phyloP scores from a whole-genome alignment of 2,329 filamentous ascomycete genomes.

The Beauveria australis region DNA sequence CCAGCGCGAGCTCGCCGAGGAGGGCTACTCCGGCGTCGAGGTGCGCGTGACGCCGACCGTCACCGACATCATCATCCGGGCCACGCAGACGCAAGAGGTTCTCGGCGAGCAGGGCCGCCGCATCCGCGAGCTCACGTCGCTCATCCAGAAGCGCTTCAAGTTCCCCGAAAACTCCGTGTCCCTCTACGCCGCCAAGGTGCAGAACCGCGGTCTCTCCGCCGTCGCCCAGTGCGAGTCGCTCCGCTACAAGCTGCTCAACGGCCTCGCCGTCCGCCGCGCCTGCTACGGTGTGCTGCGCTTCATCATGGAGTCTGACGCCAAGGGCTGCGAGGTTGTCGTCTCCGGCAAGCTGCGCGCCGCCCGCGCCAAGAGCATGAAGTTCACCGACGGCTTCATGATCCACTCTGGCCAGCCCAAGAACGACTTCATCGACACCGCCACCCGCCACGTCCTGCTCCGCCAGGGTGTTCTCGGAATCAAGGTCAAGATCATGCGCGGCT shows the following conservation, averaged over 20 bases:
- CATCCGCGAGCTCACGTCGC: slow-evolving; percentile 98
- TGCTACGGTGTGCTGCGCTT: slow-evolving; percentile 99
- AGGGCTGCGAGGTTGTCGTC: slow-evolving; percentile 99
- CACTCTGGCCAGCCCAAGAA: slow-evolving; percentile 99
- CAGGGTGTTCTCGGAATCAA: slow-evolving; percentile 99
- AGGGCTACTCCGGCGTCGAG: slow-evolving; percentile 99
- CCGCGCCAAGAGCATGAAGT: slow-evolving; percentile 99
- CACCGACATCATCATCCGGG: slow-evolving; percentile 99
- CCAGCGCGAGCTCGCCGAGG: slow-evolving; percentile 99
- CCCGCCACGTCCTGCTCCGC: slow-evolving; percentile 98
- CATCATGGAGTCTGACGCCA: slow-evolving; percentile 99
- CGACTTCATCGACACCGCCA: slow-evolving; percentile 98
- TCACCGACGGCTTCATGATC: slow-evolving; percentile 99
- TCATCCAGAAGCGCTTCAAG: slow-evolving; percentile 99
- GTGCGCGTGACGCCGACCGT: slow-evolving; percentile 99
- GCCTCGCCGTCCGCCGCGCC: slow-evolving; percentile 93
- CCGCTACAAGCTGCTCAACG: slow-evolving; percentile 99
- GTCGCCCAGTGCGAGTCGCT: slow-evolving; percentile 99
- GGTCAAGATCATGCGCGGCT: slow-evolving; percentile 99
- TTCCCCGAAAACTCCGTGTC: slow-evolving; percentile 99
- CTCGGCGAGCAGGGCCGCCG: slow-evolving; percentile 99
- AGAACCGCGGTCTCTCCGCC: slow-evolving; percentile 99
- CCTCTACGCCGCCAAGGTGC: slow-evolving; percentile 99
- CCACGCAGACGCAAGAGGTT: slow-evolving; percentile 99
- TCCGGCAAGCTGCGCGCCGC: slow-evolving; percentile 98